These are phyloP conservation scores for Salix brachista DNA, from an alignment of 345 rosid genomes.

Conservation along the genomic window DNA sequence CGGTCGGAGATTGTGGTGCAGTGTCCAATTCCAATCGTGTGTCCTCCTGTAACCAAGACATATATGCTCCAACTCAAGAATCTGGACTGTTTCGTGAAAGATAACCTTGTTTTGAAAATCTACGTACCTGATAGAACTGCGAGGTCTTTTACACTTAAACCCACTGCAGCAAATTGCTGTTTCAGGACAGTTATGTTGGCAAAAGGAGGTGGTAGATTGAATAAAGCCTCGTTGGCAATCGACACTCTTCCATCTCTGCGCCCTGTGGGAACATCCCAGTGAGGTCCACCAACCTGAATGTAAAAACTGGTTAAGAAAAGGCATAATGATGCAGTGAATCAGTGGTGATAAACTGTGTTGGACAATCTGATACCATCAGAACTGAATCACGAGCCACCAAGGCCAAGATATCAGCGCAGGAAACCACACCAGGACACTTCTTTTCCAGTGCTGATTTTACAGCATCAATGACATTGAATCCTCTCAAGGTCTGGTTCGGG, in stretches of 20 bases:
- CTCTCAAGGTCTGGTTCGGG: slow-evolving; percentile 41
- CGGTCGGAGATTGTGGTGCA: slow-evolving; percentile 36
- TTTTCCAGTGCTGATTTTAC: slow-evolving; percentile 34
- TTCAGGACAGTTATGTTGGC: slow-evolving; percentile 30
- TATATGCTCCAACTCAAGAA: no score
- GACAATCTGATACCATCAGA: slow-evolving; percentile 21
- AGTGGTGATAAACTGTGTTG: no score
- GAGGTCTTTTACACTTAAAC: slow-evolving; percentile 47
- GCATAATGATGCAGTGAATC: not conserved
- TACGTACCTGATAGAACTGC: slow-evolving; percentile 48
- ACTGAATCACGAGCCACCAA: slow-evolving; percentile 39
- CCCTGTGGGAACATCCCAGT: slow-evolving; percentile 54
- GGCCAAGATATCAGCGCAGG: slow-evolving; percentile 34
- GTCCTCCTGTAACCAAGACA: slow-evolving; percentile 33
- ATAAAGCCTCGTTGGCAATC: slow-evolving; percentile 16
- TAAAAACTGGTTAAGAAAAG: not conserved
- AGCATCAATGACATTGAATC: slow-evolving; percentile 47
- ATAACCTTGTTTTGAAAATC: not conserved
- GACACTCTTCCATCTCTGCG: slow-evolving; percentile 65
- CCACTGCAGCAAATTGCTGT: slow-evolving; percentile 34
- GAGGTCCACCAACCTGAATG: slow-evolving; percentile 51
- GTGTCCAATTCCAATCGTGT: slow-evolving; percentile 56
- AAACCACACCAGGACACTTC: slow-evolving; percentile 33
- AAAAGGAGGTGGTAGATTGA: slow-evolving; percentile 39
- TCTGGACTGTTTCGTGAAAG: not conserved